These are phyloP conservation scores for Boletus rex-veris DNA, from an alignment of 768 basidiomycete species.

Conservation along the genomic window DNA sequence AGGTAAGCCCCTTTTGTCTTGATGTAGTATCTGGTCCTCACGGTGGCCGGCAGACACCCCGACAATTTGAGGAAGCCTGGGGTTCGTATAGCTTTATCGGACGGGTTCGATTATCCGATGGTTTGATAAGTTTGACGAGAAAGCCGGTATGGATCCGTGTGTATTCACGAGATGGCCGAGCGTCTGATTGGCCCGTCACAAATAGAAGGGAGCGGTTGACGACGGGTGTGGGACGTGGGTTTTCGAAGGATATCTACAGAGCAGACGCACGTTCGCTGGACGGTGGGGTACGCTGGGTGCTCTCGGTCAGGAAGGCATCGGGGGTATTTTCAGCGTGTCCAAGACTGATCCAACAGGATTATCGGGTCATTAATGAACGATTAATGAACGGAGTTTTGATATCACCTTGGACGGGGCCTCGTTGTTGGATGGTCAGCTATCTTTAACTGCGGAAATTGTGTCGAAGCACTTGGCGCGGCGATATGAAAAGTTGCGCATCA, in stretches of 20 bases:
- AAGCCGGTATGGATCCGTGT: conserved; percentile 46
- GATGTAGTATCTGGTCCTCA: conserved; percentile 21
- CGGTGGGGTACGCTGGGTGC: conserved; percentile 44
- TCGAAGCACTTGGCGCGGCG: conserved; percentile 14
- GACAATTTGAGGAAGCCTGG: conserved; percentile 59
- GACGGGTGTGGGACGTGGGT: conserved; percentile 49
- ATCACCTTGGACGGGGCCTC: not conserved
- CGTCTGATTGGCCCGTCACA: conserved; percentile 2
- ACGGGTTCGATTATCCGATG: conserved; percentile 51
- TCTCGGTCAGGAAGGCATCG: conserved; percentile 34
- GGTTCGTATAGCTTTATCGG: conserved; percentile 62
- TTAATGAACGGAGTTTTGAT: conserved; percentile 28
- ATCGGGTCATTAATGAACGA: conserved; percentile 25
- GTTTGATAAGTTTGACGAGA: conserved; percentile 57
- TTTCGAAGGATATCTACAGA: conserved; percentile 54
- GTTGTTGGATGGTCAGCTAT: not conserved
- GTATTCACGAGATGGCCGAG: not conserved
- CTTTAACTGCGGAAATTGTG: conserved; percentile 26
- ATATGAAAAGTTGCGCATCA: conserved; percentile 8
- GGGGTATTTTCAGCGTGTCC: conserved; percentile 58
- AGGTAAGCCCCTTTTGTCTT: conserved; percentile 26
- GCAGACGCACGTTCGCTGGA: conserved; percentile 50
- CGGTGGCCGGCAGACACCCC: conserved; percentile 43
- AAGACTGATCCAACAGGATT: conserved; percentile 35
- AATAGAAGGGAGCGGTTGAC: conserved; percentile 40